These are phyloP conservation scores for Iberis amara DNA, from an alignment of 441 rosid species.

Conservation along the genomic window DNA sequence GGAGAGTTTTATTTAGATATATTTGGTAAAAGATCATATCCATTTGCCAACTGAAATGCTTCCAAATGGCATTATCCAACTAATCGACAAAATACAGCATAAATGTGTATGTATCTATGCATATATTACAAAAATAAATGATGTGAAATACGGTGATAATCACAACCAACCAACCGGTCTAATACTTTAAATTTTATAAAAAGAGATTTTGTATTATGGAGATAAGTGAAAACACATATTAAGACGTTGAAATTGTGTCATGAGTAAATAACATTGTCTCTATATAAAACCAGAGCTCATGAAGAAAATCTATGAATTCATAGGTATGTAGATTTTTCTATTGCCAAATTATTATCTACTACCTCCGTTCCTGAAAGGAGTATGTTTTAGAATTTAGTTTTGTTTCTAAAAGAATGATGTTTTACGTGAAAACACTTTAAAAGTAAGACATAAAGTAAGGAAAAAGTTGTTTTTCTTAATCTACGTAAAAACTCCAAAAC, in stretches of 20 bases:
- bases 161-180: too few relatives aligned
- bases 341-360: slow-evolving; percentile 6
- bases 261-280: background rate
- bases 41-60: slow-evolving; percentile 21
- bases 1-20: slow-evolving; percentile 7
- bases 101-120: background rate
- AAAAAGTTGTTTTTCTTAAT: too few relatives aligned
- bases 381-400: too few relatives aligned
- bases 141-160: too few relatives aligned
- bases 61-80: slow-evolving; percentile 13
- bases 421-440: too few relatives aligned
- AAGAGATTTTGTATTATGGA: background rate
- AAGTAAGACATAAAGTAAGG: too few relatives aligned
- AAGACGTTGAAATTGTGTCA: background rate
- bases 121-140: background rate
- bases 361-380: too few relatives aligned
- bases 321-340: background rate
- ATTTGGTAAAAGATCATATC: slow-evolving; percentile 23
- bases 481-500: too few relatives aligned
- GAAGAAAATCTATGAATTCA: background rate
- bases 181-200: too few relatives aligned
- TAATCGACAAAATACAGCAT: slow-evolving; percentile 2
- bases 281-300: background rate
- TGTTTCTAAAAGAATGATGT: too few relatives aligned
- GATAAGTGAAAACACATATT: slow-evolving; percentile 1